These are phyloP conservation scores for Volvox africanus DNA, from an alignment of 139 green algal genomes.

Conservation along the genomic window DNA sequence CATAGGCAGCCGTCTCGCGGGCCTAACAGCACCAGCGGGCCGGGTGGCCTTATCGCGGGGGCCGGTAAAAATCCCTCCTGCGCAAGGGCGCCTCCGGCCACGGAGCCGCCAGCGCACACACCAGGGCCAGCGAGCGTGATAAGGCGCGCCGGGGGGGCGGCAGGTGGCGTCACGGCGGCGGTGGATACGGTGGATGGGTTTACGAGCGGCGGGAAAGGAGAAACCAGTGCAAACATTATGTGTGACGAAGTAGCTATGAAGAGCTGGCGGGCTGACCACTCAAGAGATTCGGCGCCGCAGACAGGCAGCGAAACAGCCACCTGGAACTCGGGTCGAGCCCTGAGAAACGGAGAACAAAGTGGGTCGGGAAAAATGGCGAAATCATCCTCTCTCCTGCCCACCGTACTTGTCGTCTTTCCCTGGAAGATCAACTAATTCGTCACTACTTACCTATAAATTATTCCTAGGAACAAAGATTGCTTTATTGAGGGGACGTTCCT, in stretches of 20 bases:
- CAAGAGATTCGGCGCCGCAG: constrained; percentile 41
- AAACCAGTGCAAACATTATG: constrained; percentile 55
- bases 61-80: constrained; percentile 38
- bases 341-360: neutral
- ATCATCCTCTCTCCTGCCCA: no score
- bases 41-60: constrained; percentile 33
- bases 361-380: neutral
- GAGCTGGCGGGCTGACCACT: constrained; percentile 67
- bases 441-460: no score
- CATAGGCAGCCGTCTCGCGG: constrained; percentile 61
- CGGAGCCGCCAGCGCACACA: constrained; percentile 1
- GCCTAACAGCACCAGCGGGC: constrained; percentile 60
- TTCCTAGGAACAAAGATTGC: neutral
- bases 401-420: neutral
- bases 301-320: constrained; percentile 58
- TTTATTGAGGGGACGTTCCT: neutral
- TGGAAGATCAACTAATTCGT: neutral
- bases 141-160: constrained; percentile 3
- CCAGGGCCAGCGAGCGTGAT: constrained; percentile 37
- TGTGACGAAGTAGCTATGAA: constrained; percentile 63
- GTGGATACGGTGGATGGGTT: neutral
- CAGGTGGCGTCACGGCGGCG: neutral
- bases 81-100: neutral
- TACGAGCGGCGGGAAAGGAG: constrained; percentile 5
- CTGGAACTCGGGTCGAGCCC: constrained; percentile 44